Conservation (phyloP, 805 yeast species). For the Lipomyces lipofer region DNA sequence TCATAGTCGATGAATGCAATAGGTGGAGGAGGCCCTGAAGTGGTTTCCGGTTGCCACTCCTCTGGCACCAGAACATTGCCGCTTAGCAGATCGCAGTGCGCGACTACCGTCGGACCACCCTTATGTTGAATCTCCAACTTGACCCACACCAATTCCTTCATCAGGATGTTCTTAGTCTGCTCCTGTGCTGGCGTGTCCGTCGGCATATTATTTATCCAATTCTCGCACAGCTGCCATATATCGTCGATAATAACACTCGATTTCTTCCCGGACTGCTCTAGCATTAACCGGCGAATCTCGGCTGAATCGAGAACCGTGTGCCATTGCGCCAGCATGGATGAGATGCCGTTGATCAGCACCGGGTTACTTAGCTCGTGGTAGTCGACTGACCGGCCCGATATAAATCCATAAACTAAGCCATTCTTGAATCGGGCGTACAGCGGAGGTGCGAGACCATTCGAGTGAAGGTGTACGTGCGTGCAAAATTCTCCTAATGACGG, state of each 20-base stretch:
- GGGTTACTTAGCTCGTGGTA: conserved; percentile 55
- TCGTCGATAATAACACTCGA: conserved; percentile 43
- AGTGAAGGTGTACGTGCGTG: conserved; percentile 62
- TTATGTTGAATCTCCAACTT: conserved; percentile 42
- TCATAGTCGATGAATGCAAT: conserved; percentile 70
- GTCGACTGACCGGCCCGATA: conserved; percentile 62
- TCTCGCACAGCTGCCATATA: conserved; percentile 60
- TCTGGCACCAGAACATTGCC: conserved; percentile 69
- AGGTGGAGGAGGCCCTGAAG: conserved; percentile 26
- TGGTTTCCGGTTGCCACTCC: conserved; percentile 34
- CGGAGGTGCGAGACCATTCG: conserved; percentile 65
- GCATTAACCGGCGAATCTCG: conserved; percentile 44
- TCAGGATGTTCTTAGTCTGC: conserved; percentile 45
- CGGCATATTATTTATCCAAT: conserved; percentile 68
- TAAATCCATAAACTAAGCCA: conserved; percentile 70
- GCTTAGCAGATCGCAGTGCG: conserved; percentile 72
- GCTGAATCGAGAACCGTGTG: conserved; percentile 52
- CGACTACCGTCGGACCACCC: conserved; percentile 57
- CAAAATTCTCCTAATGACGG: conserved; percentile 62
- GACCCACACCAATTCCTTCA: conserved; percentile 59
- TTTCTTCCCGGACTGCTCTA: conserved; percentile 42
- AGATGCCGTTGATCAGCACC: conserved; percentile 55
- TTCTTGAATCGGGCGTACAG: conserved; percentile 67
- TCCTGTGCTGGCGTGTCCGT: conserved; percentile 38
- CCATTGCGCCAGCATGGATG: conserved; percentile 70